Conservation (phyloP, 805 yeast genomes). For the Ogataea zsoltii region DNA sequence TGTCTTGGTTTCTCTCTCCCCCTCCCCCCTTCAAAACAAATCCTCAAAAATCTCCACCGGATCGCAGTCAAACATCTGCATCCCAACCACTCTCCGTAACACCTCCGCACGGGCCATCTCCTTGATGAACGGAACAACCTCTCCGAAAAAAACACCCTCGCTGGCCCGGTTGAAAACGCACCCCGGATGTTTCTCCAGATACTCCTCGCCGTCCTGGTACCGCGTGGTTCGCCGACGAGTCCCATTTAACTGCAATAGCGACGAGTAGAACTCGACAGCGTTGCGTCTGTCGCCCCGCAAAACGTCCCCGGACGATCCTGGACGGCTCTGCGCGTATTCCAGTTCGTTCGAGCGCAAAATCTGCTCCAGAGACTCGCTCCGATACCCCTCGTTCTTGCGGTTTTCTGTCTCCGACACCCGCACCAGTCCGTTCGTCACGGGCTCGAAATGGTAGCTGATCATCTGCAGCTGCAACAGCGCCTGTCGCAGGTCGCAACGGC, state of each 20-base stretch:
- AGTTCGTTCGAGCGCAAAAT: constrained; percentile 8
- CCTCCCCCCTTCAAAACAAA: no score
- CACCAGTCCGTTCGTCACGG: constrained; percentile 16
- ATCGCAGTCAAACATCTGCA: no score
- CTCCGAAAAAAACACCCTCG: constrained; percentile 14
- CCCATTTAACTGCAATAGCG: constrained; percentile 26
- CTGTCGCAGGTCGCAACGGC: constrained; percentile 26
- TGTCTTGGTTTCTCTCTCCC: no score
- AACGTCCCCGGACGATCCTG: no score
- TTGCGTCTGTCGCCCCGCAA: neutral
- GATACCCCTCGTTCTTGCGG: neutral
- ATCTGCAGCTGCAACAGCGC: constrained; percentile 33
- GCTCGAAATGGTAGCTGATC: constrained; percentile 25
- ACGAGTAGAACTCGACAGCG: constrained; percentile 29
- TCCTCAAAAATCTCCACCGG: no score
- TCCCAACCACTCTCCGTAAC: constrained; percentile 8
- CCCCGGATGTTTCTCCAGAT: constrained; percentile 22
- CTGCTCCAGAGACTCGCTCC: neutral
- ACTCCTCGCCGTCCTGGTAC: constrained; percentile 25
- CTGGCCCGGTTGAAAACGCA: constrained; percentile 24
- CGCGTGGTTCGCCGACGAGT: constrained; percentile 22
- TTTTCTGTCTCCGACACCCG: constrained; percentile 2
- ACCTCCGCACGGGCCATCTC: constrained; percentile 32
- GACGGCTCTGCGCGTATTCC: no score
- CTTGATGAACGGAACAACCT: constrained; percentile 29